phyloP scores from a whole-genome alignment of 1,284 basidiomycete genomes.

The Fistulina hepatica region DNA sequence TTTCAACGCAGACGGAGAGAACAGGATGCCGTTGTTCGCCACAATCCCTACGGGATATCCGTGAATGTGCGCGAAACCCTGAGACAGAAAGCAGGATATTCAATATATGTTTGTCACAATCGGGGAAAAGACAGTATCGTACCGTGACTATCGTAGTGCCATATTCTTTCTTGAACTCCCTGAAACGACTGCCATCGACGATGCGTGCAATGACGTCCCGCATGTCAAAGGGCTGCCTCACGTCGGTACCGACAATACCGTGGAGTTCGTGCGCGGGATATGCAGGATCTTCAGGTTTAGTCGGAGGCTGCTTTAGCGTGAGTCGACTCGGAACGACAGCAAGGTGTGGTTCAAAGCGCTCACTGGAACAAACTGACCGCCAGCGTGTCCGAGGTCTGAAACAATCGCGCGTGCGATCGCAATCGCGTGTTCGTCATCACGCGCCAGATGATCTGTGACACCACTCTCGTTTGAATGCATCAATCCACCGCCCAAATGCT shows the following conservation, averaged over 20 bases:
- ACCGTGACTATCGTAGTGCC: slow-evolving; percentile 86
- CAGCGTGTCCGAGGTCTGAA: slow-evolving; percentile 63
- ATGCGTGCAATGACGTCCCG: slow-evolving; percentile 85
- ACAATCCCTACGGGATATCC: slow-evolving; percentile 84
- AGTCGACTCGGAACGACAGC: slow-evolving; percentile 1
- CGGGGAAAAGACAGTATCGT: slow-evolving; percentile 20
- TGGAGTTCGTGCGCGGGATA: slow-evolving; percentile 78
- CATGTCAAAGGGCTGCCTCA: slow-evolving; percentile 86
- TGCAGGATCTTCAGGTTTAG: slow-evolving; percentile 58
- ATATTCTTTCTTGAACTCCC: slow-evolving; percentile 95
- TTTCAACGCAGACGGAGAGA: slow-evolving; percentile 88
- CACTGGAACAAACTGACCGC: slow-evolving; percentile 38
- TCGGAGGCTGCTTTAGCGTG: slow-evolving; percentile 37
- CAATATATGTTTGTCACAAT: not conserved
- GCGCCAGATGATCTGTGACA: slow-evolving; percentile 87
- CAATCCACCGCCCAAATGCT: slow-evolving; percentile 81
- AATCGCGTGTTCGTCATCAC: slow-evolving; percentile 84
- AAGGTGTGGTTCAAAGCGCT: slow-evolving; percentile 15
- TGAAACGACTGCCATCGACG: slow-evolving; percentile 85
- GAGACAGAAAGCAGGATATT: slow-evolving; percentile 4
- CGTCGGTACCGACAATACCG: slow-evolving; percentile 85
- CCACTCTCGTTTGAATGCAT: slow-evolving; percentile 95
- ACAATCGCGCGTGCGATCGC: slow-evolving; percentile 75
- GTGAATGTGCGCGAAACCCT: slow-evolving; percentile 89
- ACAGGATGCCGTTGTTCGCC: slow-evolving; percentile 90